phyloP scores from a whole-genome alignment of 345 rosid species.

The Raphanus sativus region DNA sequence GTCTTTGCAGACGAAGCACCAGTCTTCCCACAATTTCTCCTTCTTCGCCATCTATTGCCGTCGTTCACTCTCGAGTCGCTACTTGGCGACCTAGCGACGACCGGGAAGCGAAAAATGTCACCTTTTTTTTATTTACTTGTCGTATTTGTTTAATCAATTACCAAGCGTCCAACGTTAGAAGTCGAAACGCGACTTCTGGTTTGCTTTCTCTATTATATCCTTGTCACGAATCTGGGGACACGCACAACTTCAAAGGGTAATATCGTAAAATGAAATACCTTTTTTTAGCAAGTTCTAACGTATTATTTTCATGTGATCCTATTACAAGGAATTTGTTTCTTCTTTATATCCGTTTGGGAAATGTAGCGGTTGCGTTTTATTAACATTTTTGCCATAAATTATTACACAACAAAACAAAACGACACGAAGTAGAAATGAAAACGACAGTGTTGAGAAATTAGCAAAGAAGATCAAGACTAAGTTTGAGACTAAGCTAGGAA shows the following conservation, averaged over 20 bases:
- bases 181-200: background rate
- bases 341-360: background rate
- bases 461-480: too few species aligned
- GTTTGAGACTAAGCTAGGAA: too few species aligned
- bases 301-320: background rate
- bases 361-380: background rate
- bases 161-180: background rate
- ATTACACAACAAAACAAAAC: too few species aligned
- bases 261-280: background rate
- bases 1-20: constrained; percentile 44
- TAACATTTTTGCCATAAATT: too few species aligned
- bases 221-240: background rate
- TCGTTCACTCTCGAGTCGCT: background rate
- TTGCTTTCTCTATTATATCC: constrained; percentile 3
- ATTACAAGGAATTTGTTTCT: background rate
- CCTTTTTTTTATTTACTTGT: background rate
- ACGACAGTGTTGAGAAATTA: too few species aligned
- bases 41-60: constrained; percentile 15
- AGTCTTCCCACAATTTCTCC: constrained; percentile 29
- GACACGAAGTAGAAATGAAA: too few species aligned
- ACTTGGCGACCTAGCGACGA: constrained; percentile 7
- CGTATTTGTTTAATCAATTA: background rate
- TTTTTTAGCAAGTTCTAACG: background rate
- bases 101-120: background rate
- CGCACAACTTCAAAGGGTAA: background rate